A percentile compares a stretch with the other conserved stretches of the same genome.
These are phyloP conservation scores for Mortierella sp. DNA, from an alignment of 371 early-diverging fungal genomes.

Conservation along the genomic window DNA sequence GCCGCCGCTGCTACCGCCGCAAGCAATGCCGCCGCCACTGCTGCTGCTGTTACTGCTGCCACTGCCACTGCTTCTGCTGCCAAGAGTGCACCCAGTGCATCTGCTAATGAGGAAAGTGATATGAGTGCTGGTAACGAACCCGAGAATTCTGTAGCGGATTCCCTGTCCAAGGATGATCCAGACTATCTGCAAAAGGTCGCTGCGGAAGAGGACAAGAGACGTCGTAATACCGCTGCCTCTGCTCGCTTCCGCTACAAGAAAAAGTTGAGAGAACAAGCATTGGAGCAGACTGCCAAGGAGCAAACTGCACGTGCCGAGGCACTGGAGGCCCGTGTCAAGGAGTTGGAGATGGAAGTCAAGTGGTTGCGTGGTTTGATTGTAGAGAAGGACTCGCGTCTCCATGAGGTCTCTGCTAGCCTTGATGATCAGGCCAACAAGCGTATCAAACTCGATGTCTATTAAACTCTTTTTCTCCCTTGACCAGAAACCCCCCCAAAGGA, in stretches of 20 bases:
- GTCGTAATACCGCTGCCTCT: slow-evolving; percentile 95
- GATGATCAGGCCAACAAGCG: slow-evolving; percentile 53
- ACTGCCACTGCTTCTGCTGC: not conserved
- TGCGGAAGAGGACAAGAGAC: slow-evolving; percentile 85
- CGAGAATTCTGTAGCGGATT: slow-evolving; percentile 26
- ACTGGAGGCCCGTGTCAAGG: slow-evolving; percentile 83
- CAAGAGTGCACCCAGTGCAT: too few relatives aligned
- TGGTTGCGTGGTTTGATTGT: slow-evolving; percentile 92
- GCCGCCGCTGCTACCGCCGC: slow-evolving; percentile 34
- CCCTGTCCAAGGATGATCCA: slow-evolving; percentile 44
- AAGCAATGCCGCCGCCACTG: slow-evolving; percentile 11
- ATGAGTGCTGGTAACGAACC: slow-evolving; percentile 15
- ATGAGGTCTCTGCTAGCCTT: slow-evolving; percentile 38
- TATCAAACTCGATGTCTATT: slow-evolving; percentile 54
- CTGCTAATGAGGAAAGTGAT: slow-evolving; percentile 19
- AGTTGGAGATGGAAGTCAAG: slow-evolving; percentile 90
- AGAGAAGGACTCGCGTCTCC: slow-evolving; percentile 76
- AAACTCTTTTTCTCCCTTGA: slow-evolving; percentile 1
- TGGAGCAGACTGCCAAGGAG: slow-evolving; percentile 86
- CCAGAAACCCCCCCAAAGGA: not conserved
- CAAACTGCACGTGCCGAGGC: slow-evolving; percentile 81
- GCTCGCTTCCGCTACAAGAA: slow-evolving; percentile 97
- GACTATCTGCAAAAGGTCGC: slow-evolving; percentile 44
- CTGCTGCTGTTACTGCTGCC: slow-evolving; percentile 5
- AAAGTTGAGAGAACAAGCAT: slow-evolving; percentile 87